Percentiles rank a stretch among this genome's conserved stretches.
Evolutionary conservation across 495 filamentous ascomycete species (phyloP).

Genomic region (Aspergillus wentii): DNA sequence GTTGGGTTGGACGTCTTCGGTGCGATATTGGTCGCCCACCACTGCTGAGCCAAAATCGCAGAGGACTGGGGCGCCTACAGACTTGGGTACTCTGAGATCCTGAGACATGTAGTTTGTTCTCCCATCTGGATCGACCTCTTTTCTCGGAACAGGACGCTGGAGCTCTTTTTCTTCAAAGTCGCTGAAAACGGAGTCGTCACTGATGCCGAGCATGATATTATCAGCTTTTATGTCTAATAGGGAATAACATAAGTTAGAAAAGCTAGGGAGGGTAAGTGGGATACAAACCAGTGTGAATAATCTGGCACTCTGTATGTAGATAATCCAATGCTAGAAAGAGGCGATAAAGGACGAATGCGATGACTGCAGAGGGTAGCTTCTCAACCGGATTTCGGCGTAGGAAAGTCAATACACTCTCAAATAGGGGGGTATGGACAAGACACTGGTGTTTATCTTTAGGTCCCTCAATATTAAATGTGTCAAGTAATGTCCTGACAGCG

Average conservation of each 20-base stretch:
- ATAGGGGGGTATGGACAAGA: constrained; percentile 22
- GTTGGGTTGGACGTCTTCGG: constrained; percentile 27
- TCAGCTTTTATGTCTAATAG: constrained; percentile 13
- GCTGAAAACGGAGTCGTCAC: constrained; percentile 13
- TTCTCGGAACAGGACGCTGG: constrained; percentile 10
- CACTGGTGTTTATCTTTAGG: constrained; percentile 20
- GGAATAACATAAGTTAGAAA: constrained; percentile 1
- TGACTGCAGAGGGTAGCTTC: constrained; percentile 7
- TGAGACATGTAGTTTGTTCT: constrained; percentile 17
- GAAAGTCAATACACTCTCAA: constrained; percentile 21
- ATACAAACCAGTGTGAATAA: constrained; percentile 28
- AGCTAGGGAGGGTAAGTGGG: background rate
- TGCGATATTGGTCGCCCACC: constrained; percentile 7
- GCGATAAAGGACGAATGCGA: constrained; percentile 15
- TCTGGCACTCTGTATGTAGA: constrained; percentile 31
- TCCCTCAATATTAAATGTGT: constrained; percentile 16
- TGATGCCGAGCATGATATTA: constrained; percentile 14
- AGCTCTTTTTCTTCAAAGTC: constrained; percentile 14
- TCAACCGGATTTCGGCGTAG: constrained; percentile 11
- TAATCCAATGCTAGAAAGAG: constrained; percentile 26
- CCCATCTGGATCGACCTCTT: constrained; percentile 6
- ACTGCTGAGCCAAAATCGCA: constrained; percentile 28
- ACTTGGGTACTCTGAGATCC: constrained; percentile 15
- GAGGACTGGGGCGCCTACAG: constrained; percentile 16
- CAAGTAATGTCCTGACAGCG: constrained; percentile 10